These are phyloP conservation scores for Asterionellopsis glacialis DNA, from an alignment of 108 stramenopile genomes.

Conservation along the genomic window DNA sequence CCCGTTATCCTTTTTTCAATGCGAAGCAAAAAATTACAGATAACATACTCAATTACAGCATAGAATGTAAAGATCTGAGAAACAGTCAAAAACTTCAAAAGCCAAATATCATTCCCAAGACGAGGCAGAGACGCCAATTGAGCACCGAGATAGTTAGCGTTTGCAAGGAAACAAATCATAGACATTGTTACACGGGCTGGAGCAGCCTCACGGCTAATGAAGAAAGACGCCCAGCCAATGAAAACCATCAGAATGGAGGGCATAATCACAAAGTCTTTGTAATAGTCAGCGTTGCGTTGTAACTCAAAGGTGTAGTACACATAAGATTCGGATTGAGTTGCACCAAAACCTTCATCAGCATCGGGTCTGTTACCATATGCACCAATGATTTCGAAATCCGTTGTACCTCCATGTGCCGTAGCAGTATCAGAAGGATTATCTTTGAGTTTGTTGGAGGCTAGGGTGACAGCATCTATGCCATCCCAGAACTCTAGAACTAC, in stretches of 20 bases:
- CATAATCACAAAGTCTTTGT: neutral
- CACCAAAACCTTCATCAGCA: too few relatives aligned
- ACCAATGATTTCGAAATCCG: too few relatives aligned
- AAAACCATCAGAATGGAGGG: neutral
- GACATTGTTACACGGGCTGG: conserved; percentile 1
- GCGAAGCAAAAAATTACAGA: neutral
- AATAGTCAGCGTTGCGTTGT: neutral
- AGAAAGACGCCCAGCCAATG: neutral
- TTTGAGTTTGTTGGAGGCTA: neutral
- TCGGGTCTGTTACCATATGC: too few relatives aligned
- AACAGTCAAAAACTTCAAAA: neutral
- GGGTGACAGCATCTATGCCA: neutral
- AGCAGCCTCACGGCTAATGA: neutral
- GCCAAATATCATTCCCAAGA: conserved; percentile 1
- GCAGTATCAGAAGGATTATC: neutral
- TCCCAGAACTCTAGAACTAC: neutral
- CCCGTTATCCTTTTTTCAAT: neutral
- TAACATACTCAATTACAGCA: neutral
- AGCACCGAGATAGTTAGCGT: neutral
- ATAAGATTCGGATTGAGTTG: too few relatives aligned
- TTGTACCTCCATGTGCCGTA: too few relatives aligned
- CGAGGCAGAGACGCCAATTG: neutral
- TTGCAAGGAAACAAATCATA: conserved; percentile 2
- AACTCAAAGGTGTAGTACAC: neutral
- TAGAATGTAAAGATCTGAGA: neutral